These are phyloP conservation scores for Linnemannia exigua DNA, from an alignment of 192 early-diverging fungal species.

Conservation along the genomic window DNA sequence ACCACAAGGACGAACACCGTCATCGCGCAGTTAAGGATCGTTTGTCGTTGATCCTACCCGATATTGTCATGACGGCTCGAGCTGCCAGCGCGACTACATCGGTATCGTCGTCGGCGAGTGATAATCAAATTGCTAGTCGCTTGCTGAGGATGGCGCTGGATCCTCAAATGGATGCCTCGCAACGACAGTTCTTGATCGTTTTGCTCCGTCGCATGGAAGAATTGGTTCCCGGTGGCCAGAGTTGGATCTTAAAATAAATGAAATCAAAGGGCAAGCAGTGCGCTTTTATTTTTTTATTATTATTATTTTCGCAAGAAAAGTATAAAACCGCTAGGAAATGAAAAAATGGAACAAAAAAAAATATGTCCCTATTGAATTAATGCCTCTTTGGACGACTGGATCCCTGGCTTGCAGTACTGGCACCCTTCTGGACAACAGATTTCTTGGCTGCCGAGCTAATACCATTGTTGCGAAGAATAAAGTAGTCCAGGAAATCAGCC, in stretches of 20 bases:
- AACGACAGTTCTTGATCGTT: slow-evolving; percentile 28
- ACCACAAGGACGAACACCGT: background rate
- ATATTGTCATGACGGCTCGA: slow-evolving; percentile 25
- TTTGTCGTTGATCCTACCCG: slow-evolving; percentile 28
- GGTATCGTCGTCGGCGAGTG: slow-evolving; percentile 6
- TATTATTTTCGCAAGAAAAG: too few species aligned
- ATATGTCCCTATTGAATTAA: background rate
- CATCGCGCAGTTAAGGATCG: slow-evolving; percentile 21
- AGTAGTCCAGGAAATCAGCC: slow-evolving; percentile 83
- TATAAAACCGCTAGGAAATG: too few species aligned
- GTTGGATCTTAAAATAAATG: slow-evolving; percentile 35
- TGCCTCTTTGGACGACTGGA: slow-evolving; percentile 35
- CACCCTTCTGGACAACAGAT: slow-evolving; percentile 10
- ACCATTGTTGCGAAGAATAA: slow-evolving; percentile 51
- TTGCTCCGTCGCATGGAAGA: slow-evolving; percentile 40
- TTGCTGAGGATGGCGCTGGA: slow-evolving; percentile 30
- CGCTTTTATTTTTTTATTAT: too few species aligned
- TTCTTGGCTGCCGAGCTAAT: slow-evolving; percentile 25
- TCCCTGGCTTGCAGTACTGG: background rate
- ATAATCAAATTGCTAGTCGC: slow-evolving; percentile 29
- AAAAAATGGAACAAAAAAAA: too few species aligned
- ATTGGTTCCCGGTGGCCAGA: slow-evolving; percentile 25
- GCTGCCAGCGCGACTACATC: background rate
- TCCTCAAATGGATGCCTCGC: slow-evolving; percentile 5
- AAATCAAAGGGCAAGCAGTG: background rate